phyloP scores from a whole-genome alignment of 805 yeast species.

The Spencermartinsiella europaea region DNA sequence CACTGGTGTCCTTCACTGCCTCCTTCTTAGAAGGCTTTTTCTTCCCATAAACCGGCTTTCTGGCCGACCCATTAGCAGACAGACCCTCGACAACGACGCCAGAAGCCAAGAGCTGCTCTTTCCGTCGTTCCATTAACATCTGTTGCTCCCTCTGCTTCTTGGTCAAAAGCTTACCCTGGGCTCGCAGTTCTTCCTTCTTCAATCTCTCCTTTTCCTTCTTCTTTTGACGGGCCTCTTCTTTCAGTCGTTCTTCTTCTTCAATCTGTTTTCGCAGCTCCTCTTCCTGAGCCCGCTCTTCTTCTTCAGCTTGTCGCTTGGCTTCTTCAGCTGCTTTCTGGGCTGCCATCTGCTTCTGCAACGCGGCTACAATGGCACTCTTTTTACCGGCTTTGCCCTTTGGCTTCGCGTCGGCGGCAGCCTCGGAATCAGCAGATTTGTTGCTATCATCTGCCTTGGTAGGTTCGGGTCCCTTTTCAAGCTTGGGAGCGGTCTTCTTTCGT shows the following conservation, averaged over 20 bases:
- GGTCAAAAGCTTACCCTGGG: conserved; percentile 91
- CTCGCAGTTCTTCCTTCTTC: conserved; percentile 85
- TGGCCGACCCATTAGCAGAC: conserved; percentile 44
- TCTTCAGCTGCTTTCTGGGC: conserved; percentile 84
- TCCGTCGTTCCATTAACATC: conserved; percentile 79
- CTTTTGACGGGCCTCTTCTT: conserved; percentile 47
- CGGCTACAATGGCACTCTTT: conserved; percentile 87
- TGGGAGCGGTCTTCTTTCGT: conserved; percentile 68
- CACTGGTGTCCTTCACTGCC: background rate
- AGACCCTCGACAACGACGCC: conserved; percentile 76
- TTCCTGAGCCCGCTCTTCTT: conserved; percentile 52
- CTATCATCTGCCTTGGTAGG: conserved; percentile 35
- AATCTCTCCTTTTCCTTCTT: conserved; percentile 85
- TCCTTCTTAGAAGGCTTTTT: conserved; percentile 34
- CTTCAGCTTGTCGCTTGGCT: conserved; percentile 66
- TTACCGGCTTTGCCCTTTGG: conserved; percentile 63
- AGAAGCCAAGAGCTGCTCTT: conserved; percentile 72
- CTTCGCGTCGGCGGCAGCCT: conserved; percentile 34
- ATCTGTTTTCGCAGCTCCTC: conserved; percentile 48
- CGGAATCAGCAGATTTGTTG: conserved; percentile 29
- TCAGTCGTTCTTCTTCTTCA: conserved; percentile 59
- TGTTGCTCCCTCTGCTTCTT: conserved; percentile 95
- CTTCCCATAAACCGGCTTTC: conserved; percentile 40
- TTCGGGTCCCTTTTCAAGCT: conserved; percentile 50
- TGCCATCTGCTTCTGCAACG: conserved; percentile 84